Conservation (phyloP, 2,329 filamentous ascomycete species). For the Cladosporium sp. region DNA sequence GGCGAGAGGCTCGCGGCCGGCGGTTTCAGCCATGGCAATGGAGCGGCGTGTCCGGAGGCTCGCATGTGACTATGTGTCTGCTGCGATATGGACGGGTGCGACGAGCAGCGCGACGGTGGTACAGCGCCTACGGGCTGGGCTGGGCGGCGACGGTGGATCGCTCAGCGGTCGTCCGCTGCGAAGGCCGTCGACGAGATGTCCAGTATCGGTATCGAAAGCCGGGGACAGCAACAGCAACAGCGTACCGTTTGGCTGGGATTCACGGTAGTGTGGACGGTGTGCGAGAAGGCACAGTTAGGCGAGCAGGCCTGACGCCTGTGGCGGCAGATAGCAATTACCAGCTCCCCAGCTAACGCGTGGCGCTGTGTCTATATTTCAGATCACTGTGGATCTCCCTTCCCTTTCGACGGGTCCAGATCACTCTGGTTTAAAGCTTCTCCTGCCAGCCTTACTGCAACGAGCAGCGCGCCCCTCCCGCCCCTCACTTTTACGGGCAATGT, state of each 20-base stretch:
- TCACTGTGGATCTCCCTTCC: neutral
- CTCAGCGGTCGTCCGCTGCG: no score
- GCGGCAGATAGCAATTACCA: constrained; percentile 6
- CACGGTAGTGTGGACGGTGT: neutral
- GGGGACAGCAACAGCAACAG: neutral
- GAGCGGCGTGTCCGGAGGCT: neutral
- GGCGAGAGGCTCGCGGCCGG: constrained; percentile 11
- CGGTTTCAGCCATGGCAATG: constrained; percentile 8
- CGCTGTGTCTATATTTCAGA: neutral
- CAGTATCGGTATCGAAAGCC: neutral
- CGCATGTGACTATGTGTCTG: constrained; percentile 5
- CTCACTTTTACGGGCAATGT: constrained; percentile 1
- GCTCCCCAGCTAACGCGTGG: neutral
- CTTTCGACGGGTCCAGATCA: neutral
- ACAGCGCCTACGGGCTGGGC: neutral
- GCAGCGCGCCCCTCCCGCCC: constrained; percentile 3
- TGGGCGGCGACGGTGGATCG: no score
- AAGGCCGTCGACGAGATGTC: neutral
- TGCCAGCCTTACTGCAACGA: neutral
- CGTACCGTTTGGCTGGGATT: constrained; percentile 3
- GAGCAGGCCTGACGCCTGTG: constrained; percentile 2
- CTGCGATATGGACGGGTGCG: constrained; percentile 1
- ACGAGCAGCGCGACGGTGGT: neutral
- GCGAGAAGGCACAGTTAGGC: constrained; percentile 4
- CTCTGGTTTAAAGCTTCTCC: constrained; percentile 2